Base-by-base conservation (phyloP, 345 rosid genomes). In the Psidium friedrichsthalianum region DNA sequence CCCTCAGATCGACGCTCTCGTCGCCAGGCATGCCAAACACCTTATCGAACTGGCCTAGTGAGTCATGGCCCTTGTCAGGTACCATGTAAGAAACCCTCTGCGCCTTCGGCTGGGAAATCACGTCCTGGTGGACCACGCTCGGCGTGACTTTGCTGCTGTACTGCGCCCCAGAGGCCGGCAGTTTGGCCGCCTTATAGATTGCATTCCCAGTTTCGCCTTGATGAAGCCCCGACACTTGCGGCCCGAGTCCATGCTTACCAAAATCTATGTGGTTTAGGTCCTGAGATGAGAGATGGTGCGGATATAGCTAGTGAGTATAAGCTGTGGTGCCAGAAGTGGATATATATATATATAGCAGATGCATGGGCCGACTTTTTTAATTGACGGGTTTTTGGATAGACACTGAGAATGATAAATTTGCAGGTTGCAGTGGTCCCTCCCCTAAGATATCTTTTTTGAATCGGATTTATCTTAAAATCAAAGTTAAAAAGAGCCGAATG, bases 201-300 rank as follows among this genome's bases (percentile, higher is more conserved):
- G 90, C 82, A 87, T 84, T 85, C 83, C 84, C 44, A 93, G 25
- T 86, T 92, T 93, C 24, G 89, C 88, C 92, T 93, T 93, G 84
- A 91, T 78, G 89, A 91, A 89, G 80, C 95, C 96, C 87, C 89
- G 85, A 69, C 91, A 91, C 87, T 91, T 90, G 44, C 90, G 82
- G 89, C 56, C 89, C 11, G 93, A 54, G 56, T 92, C 96, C 95
- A 92, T 93, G 14, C 40, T 49, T 1, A 21, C 18, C 44, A 69
- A 69, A 32, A 69, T 69, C 22, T 69, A 8, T 32, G 44, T 69
- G 47, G 3, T 32, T 69, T 32, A 32, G 47, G 44, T 64, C 24
- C 32, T 69, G 78, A 69, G 36, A 69, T 32, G 14, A 40, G 85
- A 53, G n/a, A 54, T 51, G 27, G 84, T 52, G 21, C 32, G 27